These are phyloP conservation scores for Aspergillus brunneoviolaceus DNA, from an alignment of 2,329 filamentous ascomycete species.

Conservation along the genomic window DNA sequence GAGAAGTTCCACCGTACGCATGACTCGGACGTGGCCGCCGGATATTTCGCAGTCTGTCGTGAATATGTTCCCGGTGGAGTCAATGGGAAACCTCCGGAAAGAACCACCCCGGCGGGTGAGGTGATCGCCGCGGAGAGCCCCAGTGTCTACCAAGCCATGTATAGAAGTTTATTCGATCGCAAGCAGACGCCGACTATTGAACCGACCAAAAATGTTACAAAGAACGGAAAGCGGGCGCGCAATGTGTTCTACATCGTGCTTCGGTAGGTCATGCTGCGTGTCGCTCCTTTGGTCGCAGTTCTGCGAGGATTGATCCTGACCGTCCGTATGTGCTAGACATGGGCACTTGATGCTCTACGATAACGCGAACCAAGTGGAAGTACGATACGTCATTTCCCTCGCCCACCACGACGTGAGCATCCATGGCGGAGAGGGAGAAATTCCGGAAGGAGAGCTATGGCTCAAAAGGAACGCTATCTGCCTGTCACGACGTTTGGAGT, in stretches of 20 bases:
- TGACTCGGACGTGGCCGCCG: conserved; percentile 77
- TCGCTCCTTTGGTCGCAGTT: not conserved
- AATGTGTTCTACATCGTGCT: conserved; percentile 94
- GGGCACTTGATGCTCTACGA: conserved; percentile 98
- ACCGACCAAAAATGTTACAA: conserved; percentile 50
- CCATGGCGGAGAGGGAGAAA: conserved; percentile 74
- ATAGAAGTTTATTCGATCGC: conserved; percentile 89
- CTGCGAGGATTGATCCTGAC: conserved; percentile 17
- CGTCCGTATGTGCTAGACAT: conserved; percentile 57
- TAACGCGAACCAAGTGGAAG: conserved; percentile 90
- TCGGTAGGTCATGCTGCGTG: conserved; percentile 55
- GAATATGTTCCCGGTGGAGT: conserved; percentile 90
- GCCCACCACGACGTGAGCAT: conserved; percentile 80
- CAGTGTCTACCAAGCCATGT: conserved; percentile 98
- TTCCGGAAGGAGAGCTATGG: conserved; percentile 89
- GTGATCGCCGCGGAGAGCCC: conserved; percentile 78
- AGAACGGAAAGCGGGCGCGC: conserved; percentile 60
- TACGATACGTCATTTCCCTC: conserved; percentile 91
- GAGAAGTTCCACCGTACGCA: conserved; percentile 62
- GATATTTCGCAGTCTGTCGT: conserved; percentile 92
- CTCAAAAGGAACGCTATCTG: conserved; percentile 92
- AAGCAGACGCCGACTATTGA: conserved; percentile 60
- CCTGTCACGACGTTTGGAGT: conserved; percentile 64
- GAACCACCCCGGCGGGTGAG: conserved; percentile 75
- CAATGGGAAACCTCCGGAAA: conserved; percentile 88